Base-by-base conservation (phyloP, 2,329 filamentous ascomycete genomes). In the Pleoardoris graminearum region DNA sequence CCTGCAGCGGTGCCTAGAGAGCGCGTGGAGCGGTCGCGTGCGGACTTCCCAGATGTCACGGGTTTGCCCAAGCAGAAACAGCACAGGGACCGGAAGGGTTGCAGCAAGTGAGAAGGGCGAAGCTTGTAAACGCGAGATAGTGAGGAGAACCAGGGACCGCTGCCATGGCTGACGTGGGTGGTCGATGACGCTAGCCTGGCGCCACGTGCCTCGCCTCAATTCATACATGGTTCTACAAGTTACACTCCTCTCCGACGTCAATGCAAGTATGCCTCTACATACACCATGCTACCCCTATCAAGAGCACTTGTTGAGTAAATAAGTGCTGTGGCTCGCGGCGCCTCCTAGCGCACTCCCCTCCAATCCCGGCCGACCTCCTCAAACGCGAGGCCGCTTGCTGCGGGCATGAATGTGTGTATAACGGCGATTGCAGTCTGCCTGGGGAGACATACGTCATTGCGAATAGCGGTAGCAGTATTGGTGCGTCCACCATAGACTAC, bases 401-500 rank as follows among this genome's bases (percentile, higher is more conserved):
- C 78, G 71, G 78, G 76, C 2, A 67, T 77, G 1, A 81, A 82
- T 48, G 59, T 66, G 2, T 81, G 79, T 76, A 79, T 55, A 80
- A 82, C 48, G 80, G 79, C 0, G 75, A 82, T 48, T 81, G 79
- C 63, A 63, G 61, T 4, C 60, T 82, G 12, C 77, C 77, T 0
- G 78, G 79, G 0, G 79, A 82, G 70, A 80, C 77, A 1, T 71
- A 70, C 22, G 68, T 80, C 1, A 70, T 81, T 4, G 69, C 73
- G 38, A 63, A 68, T n/a, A 76, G 75, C 0, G 76, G 70, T 32
- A 66, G 74, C 8, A 68, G 69, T 45, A 72, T 82, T 3, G 75
- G 69, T 1, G 67, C 80, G 0, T 82, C 80, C 51, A 79, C 76
- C 0, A 71, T 80, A 7, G 79, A 82, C 51, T 81, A 81, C 53